These are phyloP conservation scores for Hyaloscypha hepaticicola DNA, from an alignment of 495 filamentous ascomycete genomes.

Conservation along the genomic window DNA sequence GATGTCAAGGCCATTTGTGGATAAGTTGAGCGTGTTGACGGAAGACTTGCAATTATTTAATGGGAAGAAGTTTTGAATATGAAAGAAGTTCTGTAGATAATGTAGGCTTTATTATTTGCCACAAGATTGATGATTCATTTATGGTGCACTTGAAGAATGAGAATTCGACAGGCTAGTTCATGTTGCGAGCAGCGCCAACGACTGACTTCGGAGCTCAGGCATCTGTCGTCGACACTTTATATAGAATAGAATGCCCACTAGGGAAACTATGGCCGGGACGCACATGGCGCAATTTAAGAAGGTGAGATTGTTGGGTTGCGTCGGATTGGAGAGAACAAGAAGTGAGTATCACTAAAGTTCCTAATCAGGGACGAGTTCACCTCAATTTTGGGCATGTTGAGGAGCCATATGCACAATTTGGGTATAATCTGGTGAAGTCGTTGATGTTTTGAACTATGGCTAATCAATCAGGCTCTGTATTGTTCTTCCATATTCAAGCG, in stretches of 20 bases:
- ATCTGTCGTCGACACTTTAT: background rate
- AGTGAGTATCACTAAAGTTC: too few relatives aligned
- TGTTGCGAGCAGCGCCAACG: background rate
- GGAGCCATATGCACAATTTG: too few relatives aligned
- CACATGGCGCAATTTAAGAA: too few relatives aligned
- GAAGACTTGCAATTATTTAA: background rate
- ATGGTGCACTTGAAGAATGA: background rate
- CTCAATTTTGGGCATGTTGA: too few relatives aligned
- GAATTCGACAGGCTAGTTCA: background rate
- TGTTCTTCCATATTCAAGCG: too few relatives aligned
- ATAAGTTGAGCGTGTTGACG: background rate
- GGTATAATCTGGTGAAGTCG: too few relatives aligned
- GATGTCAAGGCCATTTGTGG: constrained; percentile 3
- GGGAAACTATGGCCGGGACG: too few relatives aligned
- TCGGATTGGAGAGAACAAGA: too few relatives aligned
- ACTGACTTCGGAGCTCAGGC: background rate
- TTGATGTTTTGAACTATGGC: too few relatives aligned
- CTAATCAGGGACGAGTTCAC: too few relatives aligned
- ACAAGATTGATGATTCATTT: background rate
- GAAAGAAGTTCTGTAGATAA: background rate
- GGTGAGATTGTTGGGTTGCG: too few relatives aligned
- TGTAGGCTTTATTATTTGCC: background rate
- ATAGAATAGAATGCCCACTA: background rate
- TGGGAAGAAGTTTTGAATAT: background rate
- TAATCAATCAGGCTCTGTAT: too few relatives aligned